Conservation (phyloP, 345 rosid species). For the Kernera saxatilis region DNA sequence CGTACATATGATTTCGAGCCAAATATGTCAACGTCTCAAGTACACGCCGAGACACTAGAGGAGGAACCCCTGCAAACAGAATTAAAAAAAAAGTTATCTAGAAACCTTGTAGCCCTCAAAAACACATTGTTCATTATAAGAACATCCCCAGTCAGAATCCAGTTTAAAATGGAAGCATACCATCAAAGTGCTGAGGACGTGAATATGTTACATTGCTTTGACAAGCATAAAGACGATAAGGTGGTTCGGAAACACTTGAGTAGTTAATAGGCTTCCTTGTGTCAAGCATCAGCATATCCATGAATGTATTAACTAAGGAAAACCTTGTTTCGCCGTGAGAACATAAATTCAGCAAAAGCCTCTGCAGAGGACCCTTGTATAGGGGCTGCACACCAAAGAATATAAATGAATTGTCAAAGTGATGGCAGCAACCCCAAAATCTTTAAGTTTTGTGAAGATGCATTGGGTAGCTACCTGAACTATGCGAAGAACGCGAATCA, state of each 20-base stretch:
- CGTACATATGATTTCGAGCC: slow-evolving; percentile 77
- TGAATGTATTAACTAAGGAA: slow-evolving; percentile 64
- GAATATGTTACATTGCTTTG: slow-evolving; percentile 90
- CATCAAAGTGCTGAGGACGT: slow-evolving; percentile 83
- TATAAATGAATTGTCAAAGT: slow-evolving; percentile 1
- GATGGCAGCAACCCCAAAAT: background rate
- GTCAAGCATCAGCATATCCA: slow-evolving; percentile 86
- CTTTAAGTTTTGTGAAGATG: background rate
- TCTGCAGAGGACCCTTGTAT: slow-evolving; percentile 85
- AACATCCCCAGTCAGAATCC: background rate
- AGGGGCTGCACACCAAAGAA: slow-evolving; percentile 57
- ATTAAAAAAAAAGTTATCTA: background rate
- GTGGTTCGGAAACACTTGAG: slow-evolving; percentile 51
- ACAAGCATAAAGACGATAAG: slow-evolving; percentile 85
- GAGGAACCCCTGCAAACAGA: slow-evolving; percentile 70
- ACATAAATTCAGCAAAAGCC: slow-evolving; percentile 89
- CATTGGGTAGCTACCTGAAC: slow-evolving; percentile 77
- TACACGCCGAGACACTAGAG: slow-evolving; percentile 80
- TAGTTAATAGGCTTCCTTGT: slow-evolving; percentile 45
- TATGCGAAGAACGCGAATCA: slow-evolving; percentile 84
- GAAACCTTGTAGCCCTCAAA: background rate
- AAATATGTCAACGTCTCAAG: slow-evolving; percentile 83
- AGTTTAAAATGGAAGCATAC: slow-evolving; percentile 33
- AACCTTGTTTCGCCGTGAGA: slow-evolving; percentile 82
- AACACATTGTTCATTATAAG: background rate